phyloP scores from a whole-genome alignment of 306 rosid genomes.

The Cucumis hystrix region DNA sequence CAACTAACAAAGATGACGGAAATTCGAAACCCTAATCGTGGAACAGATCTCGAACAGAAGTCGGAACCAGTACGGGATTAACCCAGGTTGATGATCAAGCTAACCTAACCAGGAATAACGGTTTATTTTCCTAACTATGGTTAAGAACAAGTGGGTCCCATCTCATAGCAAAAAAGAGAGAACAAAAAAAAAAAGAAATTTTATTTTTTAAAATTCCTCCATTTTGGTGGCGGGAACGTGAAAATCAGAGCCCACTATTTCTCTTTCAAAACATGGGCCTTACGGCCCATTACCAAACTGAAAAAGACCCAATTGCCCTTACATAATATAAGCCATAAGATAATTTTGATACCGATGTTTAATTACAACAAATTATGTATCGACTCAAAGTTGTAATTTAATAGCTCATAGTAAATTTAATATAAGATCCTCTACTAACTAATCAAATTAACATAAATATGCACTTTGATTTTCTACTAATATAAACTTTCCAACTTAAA shows the following conservation, averaged over 20 bases:
- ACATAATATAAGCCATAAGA: too few relatives aligned
- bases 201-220: not conserved
- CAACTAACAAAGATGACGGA: not conserved
- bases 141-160: slow-evolving; percentile 13
- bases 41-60: slow-evolving; percentile 20
- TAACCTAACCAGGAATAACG: slow-evolving; percentile 1
- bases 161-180: not conserved
- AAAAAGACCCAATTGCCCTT: not conserved
- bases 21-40: slow-evolving; percentile 25
- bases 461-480: too few relatives aligned
- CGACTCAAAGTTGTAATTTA: too few relatives aligned
- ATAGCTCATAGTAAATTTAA: too few relatives aligned
- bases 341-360: too few relatives aligned
- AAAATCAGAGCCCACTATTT: not conserved
- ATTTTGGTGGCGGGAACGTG: not conserved
- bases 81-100: slow-evolving; percentile 26
- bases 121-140: slow-evolving; percentile 17
- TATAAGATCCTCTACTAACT: too few relatives aligned
- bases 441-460: too few relatives aligned
- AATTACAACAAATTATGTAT: too few relatives aligned
- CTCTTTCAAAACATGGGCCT: not conserved
- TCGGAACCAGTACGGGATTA: not conserved
- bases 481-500: too few relatives aligned
- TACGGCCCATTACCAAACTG: not conserved
- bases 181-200: too few relatives aligned